These are phyloP conservation scores for Quercus dentata DNA, from an alignment of 306 rosid species.

Conservation along the genomic window DNA sequence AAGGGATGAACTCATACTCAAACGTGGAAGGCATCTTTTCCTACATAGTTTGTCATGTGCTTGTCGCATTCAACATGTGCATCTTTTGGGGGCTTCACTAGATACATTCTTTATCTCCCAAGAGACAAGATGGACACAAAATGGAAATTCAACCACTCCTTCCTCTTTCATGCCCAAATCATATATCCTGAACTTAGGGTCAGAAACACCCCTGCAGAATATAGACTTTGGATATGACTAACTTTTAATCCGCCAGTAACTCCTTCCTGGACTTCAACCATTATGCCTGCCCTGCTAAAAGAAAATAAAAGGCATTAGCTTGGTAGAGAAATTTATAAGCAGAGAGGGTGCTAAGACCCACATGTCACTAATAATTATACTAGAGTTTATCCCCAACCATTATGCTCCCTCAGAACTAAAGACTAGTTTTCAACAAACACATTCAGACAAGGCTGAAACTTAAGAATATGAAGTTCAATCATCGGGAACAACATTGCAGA, in stretches of 20 bases:
- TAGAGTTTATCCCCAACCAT: neutral
- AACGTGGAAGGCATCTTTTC: constrained; percentile 78
- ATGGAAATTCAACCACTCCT: constrained; percentile 90
- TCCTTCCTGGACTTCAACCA: constrained; percentile 60
- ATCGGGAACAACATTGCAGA: too few relatives aligned
- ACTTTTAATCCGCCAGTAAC: constrained; percentile 74
- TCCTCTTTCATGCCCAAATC: constrained; percentile 93
- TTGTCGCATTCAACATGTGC: constrained; percentile 83
- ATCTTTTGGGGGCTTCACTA: constrained; percentile 78
- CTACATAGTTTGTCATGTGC: constrained; percentile 80
- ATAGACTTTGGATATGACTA: constrained; percentile 70
- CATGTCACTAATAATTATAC: neutral
- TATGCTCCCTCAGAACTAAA: constrained; percentile 12
- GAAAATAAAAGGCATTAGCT: neutral
- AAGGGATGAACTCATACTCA: constrained; percentile 85
- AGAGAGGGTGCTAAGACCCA: neutral
- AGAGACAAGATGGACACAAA: constrained; percentile 80
- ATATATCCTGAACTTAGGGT: constrained; percentile 70
- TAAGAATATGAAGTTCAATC: too few relatives aligned
- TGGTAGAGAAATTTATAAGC: neutral
- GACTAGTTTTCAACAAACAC: too few relatives aligned
- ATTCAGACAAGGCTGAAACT: too few relatives aligned
- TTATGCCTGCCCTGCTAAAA: neutral
- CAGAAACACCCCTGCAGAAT: constrained; percentile 68
- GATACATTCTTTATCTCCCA: constrained; percentile 94